These are phyloP conservation scores for Didymosphaeria variabile DNA, from an alignment of 2,329 filamentous ascomycete genomes.

Conservation along the genomic window DNA sequence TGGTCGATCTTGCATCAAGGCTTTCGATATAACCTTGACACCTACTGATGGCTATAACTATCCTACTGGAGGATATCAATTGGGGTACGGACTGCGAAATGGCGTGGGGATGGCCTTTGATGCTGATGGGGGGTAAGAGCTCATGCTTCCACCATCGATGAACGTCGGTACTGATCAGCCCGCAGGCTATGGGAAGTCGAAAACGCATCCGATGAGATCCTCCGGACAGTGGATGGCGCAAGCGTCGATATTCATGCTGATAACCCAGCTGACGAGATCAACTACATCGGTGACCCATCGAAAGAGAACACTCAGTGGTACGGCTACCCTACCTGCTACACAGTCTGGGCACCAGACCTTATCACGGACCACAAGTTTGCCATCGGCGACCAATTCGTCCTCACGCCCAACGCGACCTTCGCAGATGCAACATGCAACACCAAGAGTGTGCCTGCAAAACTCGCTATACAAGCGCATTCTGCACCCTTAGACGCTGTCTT, in stretches of 20 bases:
- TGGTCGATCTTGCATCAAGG: constrained; percentile 71
- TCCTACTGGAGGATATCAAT: constrained; percentile 59
- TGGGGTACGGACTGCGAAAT: constrained; percentile 74
- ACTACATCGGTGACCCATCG: constrained; percentile 67
- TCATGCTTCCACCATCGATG: no score
- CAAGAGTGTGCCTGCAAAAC: constrained; percentile 26
- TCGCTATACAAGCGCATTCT: constrained; percentile 36
- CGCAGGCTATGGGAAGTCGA: constrained; percentile 64
- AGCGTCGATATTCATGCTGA: constrained; percentile 68
- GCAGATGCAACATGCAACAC: constrained; percentile 34
- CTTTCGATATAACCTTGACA: constrained; percentile 58
- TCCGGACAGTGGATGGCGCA: constrained; percentile 57
- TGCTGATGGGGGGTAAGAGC: constrained; percentile 56
- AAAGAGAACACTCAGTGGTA: constrained; percentile 63
- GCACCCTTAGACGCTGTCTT: constrained; percentile 41
- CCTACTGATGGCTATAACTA: constrained; percentile 48
- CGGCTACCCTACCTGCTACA: constrained; percentile 74
- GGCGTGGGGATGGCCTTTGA: constrained; percentile 72
- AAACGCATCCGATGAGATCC: constrained; percentile 72
- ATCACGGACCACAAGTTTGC: constrained; percentile 35
- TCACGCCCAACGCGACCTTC: constrained; percentile 41
- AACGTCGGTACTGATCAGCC: constrained; percentile 27
- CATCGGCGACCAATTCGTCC: constrained; percentile 41
- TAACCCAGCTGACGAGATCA: constrained; percentile 78
- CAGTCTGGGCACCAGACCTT: constrained; percentile 60